These are phyloP conservation scores for Tetraselmis striata DNA, from an alignment of 139 green algal genomes.

Conservation along the genomic window DNA sequence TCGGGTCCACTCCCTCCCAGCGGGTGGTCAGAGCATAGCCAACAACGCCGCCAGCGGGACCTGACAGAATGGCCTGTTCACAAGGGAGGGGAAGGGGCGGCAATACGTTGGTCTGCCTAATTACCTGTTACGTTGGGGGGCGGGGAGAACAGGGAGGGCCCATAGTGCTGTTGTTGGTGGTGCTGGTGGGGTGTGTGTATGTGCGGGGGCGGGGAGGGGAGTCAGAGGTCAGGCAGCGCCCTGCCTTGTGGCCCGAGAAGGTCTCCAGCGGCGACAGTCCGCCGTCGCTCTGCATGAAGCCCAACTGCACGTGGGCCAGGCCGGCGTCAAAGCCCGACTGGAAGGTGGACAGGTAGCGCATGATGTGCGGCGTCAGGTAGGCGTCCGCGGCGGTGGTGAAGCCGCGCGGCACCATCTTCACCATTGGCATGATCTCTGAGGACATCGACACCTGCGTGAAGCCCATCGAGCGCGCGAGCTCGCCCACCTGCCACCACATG, in stretches of 20 bases:
- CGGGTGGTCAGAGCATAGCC: slow-evolving; percentile 79
- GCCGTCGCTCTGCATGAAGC: slow-evolving; percentile 90
- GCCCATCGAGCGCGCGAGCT: slow-evolving; percentile 59
- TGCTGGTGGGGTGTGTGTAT: too few species aligned
- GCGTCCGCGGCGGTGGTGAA: slow-evolving; percentile 93
- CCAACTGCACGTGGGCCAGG: slow-evolving; percentile 40
- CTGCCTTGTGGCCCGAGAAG: slow-evolving; percentile 80
- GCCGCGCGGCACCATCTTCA: slow-evolving; percentile 92
- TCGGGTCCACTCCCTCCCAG: slow-evolving; percentile 36
- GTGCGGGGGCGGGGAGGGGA: too few species aligned
- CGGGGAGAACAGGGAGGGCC: too few species aligned
- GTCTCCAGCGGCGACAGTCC: slow-evolving; percentile 59
- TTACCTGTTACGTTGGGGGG: too few species aligned
- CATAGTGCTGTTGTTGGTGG: too few species aligned
- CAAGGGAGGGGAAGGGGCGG: too few species aligned
- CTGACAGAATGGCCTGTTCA: slow-evolving; percentile 88
- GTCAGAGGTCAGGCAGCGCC: too few species aligned
- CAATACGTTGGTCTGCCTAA: too few species aligned
- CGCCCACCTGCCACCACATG: slow-evolving; percentile 55
- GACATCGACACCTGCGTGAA: slow-evolving; percentile 81
- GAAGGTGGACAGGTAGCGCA: slow-evolving; percentile 73
- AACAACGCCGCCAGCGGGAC: slow-evolving; percentile 84
- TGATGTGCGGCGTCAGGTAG: slow-evolving; percentile 91
- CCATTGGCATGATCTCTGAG: slow-evolving; percentile 85
- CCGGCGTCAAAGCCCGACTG: slow-evolving; percentile 76